Conservation (phyloP, 257 asterid species). For the Nicotiana noctiflora region DNA sequence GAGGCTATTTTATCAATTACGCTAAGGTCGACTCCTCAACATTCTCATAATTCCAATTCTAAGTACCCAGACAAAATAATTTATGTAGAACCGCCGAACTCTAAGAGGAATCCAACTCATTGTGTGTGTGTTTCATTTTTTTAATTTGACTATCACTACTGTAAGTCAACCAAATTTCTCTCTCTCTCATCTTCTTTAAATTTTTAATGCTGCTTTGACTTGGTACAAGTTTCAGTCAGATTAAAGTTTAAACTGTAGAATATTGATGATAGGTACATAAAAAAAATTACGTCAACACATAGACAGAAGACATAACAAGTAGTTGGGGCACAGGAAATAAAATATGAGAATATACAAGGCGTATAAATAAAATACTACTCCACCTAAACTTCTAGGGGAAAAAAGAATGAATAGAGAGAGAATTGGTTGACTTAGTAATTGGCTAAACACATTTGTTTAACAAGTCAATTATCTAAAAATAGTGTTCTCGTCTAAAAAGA, state of each 20-base stretch:
- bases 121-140: not conserved
- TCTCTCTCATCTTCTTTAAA: not conserved
- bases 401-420: not conserved
- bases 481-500: constrained; percentile 2
- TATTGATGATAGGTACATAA: not conserved
- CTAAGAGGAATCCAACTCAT: not conserved
- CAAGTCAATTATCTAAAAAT: not conserved
- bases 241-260: not conserved
- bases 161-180: not conserved
- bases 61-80: not conserved
- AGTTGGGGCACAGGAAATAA: not conserved
- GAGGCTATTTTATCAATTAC: too few relatives aligned
- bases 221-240: not conserved
- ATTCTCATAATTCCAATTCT: not conserved
- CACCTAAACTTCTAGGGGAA: not conserved
- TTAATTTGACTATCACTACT: not conserved
- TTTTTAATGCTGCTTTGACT: not conserved
- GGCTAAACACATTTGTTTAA: not conserved
- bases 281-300: not conserved
- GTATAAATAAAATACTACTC: not conserved
- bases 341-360: not conserved
- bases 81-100: not conserved
- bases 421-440: not conserved
- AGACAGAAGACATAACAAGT: not conserved
- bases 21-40: not conserved